Evolutionary conservation across 2,329 filamentous ascomycete genomes (phyloP), one percentile per base, ranked within the genome.

Genomic region (Pyrenochaeta sp.): DNA sequence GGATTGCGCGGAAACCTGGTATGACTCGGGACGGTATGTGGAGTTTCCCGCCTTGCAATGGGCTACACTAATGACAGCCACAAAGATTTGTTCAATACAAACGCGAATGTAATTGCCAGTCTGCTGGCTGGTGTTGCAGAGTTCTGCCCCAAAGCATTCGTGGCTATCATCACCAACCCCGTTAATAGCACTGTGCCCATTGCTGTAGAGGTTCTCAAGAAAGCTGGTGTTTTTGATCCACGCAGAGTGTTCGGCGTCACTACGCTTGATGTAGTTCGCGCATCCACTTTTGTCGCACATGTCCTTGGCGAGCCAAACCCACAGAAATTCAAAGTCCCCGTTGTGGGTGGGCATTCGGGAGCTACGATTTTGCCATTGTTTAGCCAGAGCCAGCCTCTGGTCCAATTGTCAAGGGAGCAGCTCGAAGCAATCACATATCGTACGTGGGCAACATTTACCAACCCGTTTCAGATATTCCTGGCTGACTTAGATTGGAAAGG

Each of bases 71-170:
- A n/a, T n/a, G n/a, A n/a, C n/a, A n/a, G n/a, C n/a, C n/a, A n/a
- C n/a, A n/a, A n/a, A n/a, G n/a, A 97, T 73, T 89, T 99, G 47
- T 99, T 99, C 88, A 96, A 96, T 80, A 96, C 96, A 82, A 99
- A 99, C 75, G 94, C 94, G 50, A 90, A 92, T 66, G 99, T 99
- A 70, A 94, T 99, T 71, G 90, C 94, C 78, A 91, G 90, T 63
- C 83, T 99, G 60, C 87, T 95, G 64, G 88, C 96, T 81, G 86
- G 89, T 38, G 85, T 90, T 65, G 91, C 93, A 63, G 86, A 96
- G 72, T 85, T 88, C 69, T 87, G 86, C 72, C 94, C 94, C 72
- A 95, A 96, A 74, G 94, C 94, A 41, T 96, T 87, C 78, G 85
- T 96, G 72, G 86, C 97, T 57, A 86, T 99, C 80, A 99, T 99